phyloP scores from a whole-genome alignment of 164 flowering plant genomes.

The Tinospora cordifolia region DNA sequence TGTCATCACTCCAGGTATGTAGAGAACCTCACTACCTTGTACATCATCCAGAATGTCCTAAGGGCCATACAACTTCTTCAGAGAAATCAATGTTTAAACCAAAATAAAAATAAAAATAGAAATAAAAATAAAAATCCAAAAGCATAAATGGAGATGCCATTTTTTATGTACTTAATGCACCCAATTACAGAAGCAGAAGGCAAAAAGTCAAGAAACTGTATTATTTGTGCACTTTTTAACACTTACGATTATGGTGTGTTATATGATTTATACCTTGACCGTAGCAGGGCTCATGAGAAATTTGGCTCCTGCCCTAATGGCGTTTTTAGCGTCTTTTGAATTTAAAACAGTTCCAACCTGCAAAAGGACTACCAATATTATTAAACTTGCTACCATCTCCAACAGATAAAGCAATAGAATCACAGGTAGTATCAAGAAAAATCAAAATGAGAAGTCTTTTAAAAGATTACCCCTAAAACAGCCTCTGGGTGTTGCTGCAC shows the following conservation, averaged over 20 bases:
- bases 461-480: conserved; percentile 49
- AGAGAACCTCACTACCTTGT: conserved; percentile 37
- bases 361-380: conserved; percentile 4
- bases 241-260: background rate
- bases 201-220: background rate
- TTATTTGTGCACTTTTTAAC: background rate
- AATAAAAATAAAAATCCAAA: background rate
- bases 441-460: background rate
- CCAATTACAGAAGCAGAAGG: background rate
- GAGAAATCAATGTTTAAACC: background rate
- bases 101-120: no score
- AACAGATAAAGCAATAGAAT: background rate
- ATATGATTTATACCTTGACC: conserved; percentile 38
- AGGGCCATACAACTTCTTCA: conserved; percentile 5
- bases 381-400: background rate
- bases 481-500: conserved; percentile 49
- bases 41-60: conserved; percentile 50
- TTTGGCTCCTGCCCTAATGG: conserved; percentile 62
- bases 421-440: background rate
- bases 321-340: conserved; percentile 47
- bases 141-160: background rate
- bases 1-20: conserved; percentile 83
- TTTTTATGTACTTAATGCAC: background rate
- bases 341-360: conserved; percentile 76
- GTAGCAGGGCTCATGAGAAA: conserved; percentile 82